A percentile compares a stretch with the other conserved stretches of the same genome.
These are phyloP conservation scores for Pythium vanterpoolii DNA, from an alignment of 352 stramenopile genomes.

Conservation along the genomic window DNA sequence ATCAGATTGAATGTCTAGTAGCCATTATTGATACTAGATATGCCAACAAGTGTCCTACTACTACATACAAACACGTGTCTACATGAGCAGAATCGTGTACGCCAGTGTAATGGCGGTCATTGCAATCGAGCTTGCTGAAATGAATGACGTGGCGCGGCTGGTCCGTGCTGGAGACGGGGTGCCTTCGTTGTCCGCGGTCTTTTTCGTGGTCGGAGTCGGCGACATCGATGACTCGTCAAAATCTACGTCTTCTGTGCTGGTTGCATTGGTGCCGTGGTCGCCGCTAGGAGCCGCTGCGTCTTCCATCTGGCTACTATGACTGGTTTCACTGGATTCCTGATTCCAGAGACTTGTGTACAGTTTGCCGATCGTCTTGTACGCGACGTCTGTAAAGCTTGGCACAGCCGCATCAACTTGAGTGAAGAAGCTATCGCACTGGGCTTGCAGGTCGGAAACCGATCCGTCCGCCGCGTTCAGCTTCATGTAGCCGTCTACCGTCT, in stretches of 20 bases:
- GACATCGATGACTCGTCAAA: background rate
- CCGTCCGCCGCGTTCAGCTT: background rate
- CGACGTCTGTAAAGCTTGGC: background rate
- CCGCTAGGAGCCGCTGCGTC: background rate
- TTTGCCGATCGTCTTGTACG: background rate
- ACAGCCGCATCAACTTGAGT: background rate
- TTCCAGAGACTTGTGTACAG: constrained; percentile 4
- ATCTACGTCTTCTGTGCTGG: background rate
- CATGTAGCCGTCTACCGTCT: constrained; percentile 3
- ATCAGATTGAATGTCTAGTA: no score
- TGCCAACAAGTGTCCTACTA: background rate
- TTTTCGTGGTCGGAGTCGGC: background rate
- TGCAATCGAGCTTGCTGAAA: background rate
- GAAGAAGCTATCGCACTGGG: constrained; percentile 5
- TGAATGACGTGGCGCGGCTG: background rate
- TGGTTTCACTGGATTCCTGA: background rate
- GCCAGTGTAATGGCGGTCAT: background rate
- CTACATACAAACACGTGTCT: background rate
- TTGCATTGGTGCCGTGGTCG: background rate
- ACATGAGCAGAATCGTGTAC: background rate
- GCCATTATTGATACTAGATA: no score
- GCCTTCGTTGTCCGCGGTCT: background rate
- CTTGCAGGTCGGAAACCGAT: background rate
- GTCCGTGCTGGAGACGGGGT: background rate
- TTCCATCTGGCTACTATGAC: background rate